Evolutionary conservation across 1,139 yeast genomes (phyloP).

Genomic region (Diutina pseudorugosa): DNA sequence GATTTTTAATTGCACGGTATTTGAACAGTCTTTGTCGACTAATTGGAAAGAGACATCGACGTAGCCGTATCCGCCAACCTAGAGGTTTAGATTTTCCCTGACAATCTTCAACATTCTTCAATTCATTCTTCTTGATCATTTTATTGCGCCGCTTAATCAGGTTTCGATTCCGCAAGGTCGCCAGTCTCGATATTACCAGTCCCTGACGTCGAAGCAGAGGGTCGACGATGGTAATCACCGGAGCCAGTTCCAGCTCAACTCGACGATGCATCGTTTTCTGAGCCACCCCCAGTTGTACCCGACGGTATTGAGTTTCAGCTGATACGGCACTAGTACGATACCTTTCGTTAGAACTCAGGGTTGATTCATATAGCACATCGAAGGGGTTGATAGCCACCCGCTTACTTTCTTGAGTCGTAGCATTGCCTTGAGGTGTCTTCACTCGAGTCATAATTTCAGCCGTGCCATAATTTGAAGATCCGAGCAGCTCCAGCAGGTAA

Average conservation of each 20-base stretch:
- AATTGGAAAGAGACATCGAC: not conserved
- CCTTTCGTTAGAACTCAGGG: not conserved
- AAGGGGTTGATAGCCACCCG: slow-evolving; percentile 9
- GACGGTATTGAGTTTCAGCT: slow-evolving; percentile 8
- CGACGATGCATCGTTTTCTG: not conserved
- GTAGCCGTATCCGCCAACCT: not conserved
- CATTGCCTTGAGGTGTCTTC: slow-evolving; percentile 4
- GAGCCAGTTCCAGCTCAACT: slow-evolving; percentile 3
- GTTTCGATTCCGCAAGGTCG: not conserved
- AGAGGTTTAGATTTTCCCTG: not conserved
- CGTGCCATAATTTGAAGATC: not conserved
- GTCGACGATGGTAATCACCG: not conserved
- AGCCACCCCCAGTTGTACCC: slow-evolving; percentile 13
- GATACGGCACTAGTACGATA: not conserved
- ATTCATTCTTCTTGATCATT: not conserved
- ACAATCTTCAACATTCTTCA: not conserved
- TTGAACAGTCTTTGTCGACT: not conserved
- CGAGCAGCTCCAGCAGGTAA: not conserved
- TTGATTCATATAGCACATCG: slow-evolving; percentile 8
- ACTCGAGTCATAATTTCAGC: not conserved
- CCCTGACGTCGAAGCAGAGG: not conserved
- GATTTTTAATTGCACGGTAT: not conserved
- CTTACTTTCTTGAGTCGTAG: not conserved
- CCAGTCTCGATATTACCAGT: not conserved
- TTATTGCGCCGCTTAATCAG: not conserved